Evolutionary conservation across 2,329 filamentous ascomycete species (phyloP), one percentile per base, ranked within the genome.

Genomic region (Aspergillus ochraceus): DNA sequence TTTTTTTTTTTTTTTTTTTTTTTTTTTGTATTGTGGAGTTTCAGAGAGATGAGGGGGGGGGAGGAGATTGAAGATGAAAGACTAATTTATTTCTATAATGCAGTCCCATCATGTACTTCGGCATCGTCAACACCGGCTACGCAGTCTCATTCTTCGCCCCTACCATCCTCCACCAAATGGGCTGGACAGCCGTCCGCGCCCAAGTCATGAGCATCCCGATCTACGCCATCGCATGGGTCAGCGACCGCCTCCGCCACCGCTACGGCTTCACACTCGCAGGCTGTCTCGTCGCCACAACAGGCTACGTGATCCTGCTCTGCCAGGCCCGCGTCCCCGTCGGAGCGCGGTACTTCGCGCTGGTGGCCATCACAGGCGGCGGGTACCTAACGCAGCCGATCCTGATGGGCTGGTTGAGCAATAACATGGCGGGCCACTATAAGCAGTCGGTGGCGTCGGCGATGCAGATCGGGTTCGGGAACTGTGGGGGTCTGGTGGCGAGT

Each of bases 91-190:
- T 24, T 24, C 3, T 5, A 3, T 5, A 24, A 24, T 24, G 24
- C 55, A 76, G 74, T 10, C 64, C 88, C 4, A 78, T 88, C 53
- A 84, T 90, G 36, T 87, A 86, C 66, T 88, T 87, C 79, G 85
- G 87, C 9, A 85, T 88, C 52, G 77, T 80, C 36, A 79, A 76
- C 30, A 77, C 79, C n/a, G 67, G 78, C 11, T 81, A 81, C 65
- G 74, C 77, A n/a, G 70, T 74, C n/a, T 71, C 71, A 11, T 73
- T 80, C 58, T 80, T 76, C 66, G 70, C 77, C 4, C 77, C 76
- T 2, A 80, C 77, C 10, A 80, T 80, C 49, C 70, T 80, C 54
- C 70, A 55, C 12, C 80, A 82, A 45, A 74, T 88, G 1, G 84
- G 86, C 3, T 88, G 87, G 68, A 78, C 79, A 0, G 78, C 80